These are phyloP conservation scores for Aspergillus aculeatus DNA, from an alignment of 2,329 filamentous ascomycete species.

Conservation along the genomic window DNA sequence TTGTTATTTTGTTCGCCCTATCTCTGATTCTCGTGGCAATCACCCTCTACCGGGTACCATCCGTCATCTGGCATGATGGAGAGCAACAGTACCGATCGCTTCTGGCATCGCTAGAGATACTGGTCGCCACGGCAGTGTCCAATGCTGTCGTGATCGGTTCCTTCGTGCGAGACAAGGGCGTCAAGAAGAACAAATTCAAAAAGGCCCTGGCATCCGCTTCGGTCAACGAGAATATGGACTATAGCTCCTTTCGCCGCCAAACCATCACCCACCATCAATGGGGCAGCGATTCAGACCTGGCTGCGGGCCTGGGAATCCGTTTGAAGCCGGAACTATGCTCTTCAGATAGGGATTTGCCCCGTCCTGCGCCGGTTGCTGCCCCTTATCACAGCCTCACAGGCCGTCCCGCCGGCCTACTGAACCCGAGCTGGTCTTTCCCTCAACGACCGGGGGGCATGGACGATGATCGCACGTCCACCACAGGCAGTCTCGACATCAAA, in stretches of 20 bases:
- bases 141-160: slow-evolving; percentile 90
- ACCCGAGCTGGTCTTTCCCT: slow-evolving; percentile 36
- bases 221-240: slow-evolving; percentile 48
- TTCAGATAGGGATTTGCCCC: slow-evolving; percentile 29
- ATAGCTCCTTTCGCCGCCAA: slow-evolving; percentile 37
- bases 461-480: slow-evolving; percentile 29
- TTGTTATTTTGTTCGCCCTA: slow-evolving; percentile 77
- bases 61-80: slow-evolving; percentile 69
- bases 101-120: slow-evolving; percentile 82
- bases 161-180: slow-evolving; percentile 83
- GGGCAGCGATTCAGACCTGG: slow-evolving; percentile 90
- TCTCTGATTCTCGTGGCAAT: slow-evolving; percentile 77
- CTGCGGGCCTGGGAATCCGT: slow-evolving; percentile 73
- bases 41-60: slow-evolving; percentile 76
- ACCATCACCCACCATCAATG: slow-evolving; percentile 70
- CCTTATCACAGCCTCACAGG: slow-evolving; percentile 28
- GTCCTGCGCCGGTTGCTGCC: slow-evolving; percentile 41
- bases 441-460: slow-evolving; percentile 23
- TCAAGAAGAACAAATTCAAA: slow-evolving; percentile 85
- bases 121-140: slow-evolving; percentile 82
- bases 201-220: slow-evolving; percentile 43
- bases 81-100: slow-evolving; percentile 85
- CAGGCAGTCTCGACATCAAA: slow-evolving; percentile 34
- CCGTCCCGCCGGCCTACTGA: slow-evolving; percentile 29
- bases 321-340: slow-evolving; percentile 54